Evolutionary conservation across 176 grass and related monocot species (phyloP), one percentile per base, ranked within the genome.

Genomic region (Poa pratensis): DNA sequence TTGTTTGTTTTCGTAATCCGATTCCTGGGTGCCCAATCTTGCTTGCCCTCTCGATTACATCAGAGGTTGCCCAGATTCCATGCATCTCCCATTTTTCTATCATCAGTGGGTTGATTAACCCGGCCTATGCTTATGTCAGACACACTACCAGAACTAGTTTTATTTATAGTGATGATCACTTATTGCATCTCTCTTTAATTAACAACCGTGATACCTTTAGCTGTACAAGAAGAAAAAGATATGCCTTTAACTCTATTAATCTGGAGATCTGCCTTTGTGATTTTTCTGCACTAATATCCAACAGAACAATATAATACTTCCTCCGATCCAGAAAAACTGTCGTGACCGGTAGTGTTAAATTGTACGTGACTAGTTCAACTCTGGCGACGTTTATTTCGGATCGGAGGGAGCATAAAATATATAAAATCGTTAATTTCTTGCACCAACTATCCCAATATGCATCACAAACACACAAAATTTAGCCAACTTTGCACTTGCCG

Each of bases 41-140:
- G 82, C 59, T 50, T 45, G 81, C 6, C 88, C 88, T 37, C 83
- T 90, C 45, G 43, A 54, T 78, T 78, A 23, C 55, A 78, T 90
- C 73, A 86, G 79, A 72, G 64, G 79, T 27, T 86, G 79, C 45
- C n/a, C 42, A 72, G 88, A 65, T 90, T 90, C 73, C 83, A 53
- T 86, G 7, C 79, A 53, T 86, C 22, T n/a, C 6, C 28, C 57
- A 59, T 66, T 89, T 66, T 67, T 63, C 77, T 79, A 88, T 78
- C 13, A 11, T 51, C 82, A 3, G 27, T 42, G 55, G 26, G 26
- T 43, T 73, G 42, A 49, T 73, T 42, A 32, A 59, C n/a, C 45
- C 40, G 40, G 40, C 40, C 24, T 4, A 20, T 62, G 72, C 78
- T 86, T 43, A 54, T 77, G 78, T 77, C 72, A 86, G 8, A 14